These are phyloP conservation scores for Trifolium repens DNA, from an alignment of 306 rosid species.

Conservation along the genomic window DNA sequence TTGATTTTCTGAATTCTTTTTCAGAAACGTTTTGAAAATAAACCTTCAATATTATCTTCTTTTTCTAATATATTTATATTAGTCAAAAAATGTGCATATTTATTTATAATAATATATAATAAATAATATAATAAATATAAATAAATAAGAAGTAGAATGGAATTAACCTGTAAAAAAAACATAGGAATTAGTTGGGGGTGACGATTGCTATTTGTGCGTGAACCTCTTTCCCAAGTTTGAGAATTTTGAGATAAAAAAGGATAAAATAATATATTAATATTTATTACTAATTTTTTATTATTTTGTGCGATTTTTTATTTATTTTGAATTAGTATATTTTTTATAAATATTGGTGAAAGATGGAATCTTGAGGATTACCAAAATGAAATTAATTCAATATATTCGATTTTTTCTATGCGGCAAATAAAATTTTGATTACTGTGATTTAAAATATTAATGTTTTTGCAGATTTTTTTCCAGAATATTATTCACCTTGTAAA, in stretches of 20 bases:
- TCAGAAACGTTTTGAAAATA: conserved; percentile 29
- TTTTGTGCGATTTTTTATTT: conserved; percentile 31
- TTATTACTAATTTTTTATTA: conserved; percentile 29
- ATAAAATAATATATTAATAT: conserved; percentile 20
- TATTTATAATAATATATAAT: neutral
- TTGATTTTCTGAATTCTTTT: conserved; percentile 35
- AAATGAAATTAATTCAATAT: conserved; percentile 29
- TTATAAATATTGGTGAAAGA: conserved; percentile 26
- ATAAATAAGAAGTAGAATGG: neutral
- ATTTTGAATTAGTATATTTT: conserved; percentile 23
- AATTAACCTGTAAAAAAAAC: neutral
- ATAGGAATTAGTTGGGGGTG: neutral
- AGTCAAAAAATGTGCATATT: no score
- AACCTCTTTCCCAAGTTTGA: neutral
- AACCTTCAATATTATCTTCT: neutral
- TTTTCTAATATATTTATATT: neutral
- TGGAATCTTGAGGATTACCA: conserved; percentile 36
- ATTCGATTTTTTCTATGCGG: conserved; percentile 30
- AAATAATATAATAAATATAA: conserved; percentile 15
- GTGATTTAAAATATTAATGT: conserved; percentile 34
- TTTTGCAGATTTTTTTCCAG: conserved; percentile 36
- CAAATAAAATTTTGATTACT: conserved; percentile 29
- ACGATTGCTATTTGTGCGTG: neutral
- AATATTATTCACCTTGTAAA: conserved; percentile 18
- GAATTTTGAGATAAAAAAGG: conserved; percentile 38